Evolutionary conservation across 2,329 filamentous ascomycete genomes (phyloP), one percentile per base, ranked within the genome.

Genomic region (Pseudogymnoascus sp.): DNA sequence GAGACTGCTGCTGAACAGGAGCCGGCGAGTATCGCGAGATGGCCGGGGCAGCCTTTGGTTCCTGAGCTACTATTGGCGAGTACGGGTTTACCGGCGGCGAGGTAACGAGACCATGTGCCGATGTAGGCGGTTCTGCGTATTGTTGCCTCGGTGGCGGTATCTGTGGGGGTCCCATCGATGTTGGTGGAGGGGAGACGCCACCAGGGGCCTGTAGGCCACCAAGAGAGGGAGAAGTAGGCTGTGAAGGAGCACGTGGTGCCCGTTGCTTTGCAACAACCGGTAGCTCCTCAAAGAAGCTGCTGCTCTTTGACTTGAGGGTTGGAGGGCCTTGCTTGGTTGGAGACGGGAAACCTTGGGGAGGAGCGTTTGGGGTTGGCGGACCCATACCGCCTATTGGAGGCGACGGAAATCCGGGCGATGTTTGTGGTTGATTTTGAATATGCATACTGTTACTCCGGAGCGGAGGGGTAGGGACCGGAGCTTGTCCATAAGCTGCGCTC

Each of bases 271-370:
- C 75, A 1, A 81, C 75, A 61, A 88, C 74, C 1, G 90, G 90
- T 21, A 93, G 78, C 62, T 93, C 90, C 74, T 93, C 90, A 68
- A 92, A 93, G 73, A 93, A 93, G 68, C 82, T 85, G 14, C 49
- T 56, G 38, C 79, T 75, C 65, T 83, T 80, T 34, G 67, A 75
- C 65, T 70, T 68, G 38, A 66, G 18, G 59, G 60, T 49, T 59
- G 65, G 53, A 42, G 60, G 43, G 11, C 63, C 43, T 36, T 61
- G 23, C 18, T 38, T 25, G 16, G 53, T 18, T 23, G 62, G n/a
- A 31, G 43, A 59, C 12, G 28, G 59, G 18, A 34, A 60, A 18
- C 34, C 37, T 18, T 43, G 61, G 23, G 59, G 42, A 28, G 53
- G 38, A 16, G 38, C 59, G 49, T 42, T 43, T 36, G 60, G n/a